Evolutionary conservation across 2,329 filamentous ascomycete genomes (phyloP).

Genomic region (Fusarium euwallaceae): DNA sequence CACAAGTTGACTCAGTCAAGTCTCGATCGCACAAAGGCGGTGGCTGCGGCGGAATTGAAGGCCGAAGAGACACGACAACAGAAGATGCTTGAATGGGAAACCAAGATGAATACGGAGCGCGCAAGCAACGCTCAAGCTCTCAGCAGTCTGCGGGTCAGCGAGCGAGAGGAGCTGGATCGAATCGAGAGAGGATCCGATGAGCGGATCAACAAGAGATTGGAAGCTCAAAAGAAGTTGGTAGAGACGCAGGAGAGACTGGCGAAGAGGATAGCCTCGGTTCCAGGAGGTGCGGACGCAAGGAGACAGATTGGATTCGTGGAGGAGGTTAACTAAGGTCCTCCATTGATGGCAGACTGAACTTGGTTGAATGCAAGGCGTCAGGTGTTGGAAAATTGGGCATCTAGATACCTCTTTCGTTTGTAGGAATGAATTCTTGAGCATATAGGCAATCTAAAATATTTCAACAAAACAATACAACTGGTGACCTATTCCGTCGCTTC

Average conservation of each 20-base stretch:
- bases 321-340: slow-evolving; percentile 58
- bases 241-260: slow-evolving; percentile 60
- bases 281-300: slow-evolving; percentile 47
- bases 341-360: slow-evolving; percentile 1
- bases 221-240: slow-evolving; percentile 66
- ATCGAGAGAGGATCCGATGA: slow-evolving; percentile 62
- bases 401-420: background rate
- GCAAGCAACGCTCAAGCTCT: slow-evolving; percentile 64
- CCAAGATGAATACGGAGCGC: slow-evolving; percentile 59
- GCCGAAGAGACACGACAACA: slow-evolving; percentile 59
- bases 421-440: background rate
- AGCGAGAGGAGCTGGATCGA: slow-evolving; percentile 64
- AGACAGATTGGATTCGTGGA: slow-evolving; percentile 70
- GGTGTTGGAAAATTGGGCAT: slow-evolving; percentile 3
- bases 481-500: background rate
- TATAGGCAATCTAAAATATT: background rate
- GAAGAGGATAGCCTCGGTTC: slow-evolving; percentile 59
- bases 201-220: slow-evolving; percentile 60
- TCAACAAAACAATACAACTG: background rate
- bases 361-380: slow-evolving; percentile 4
- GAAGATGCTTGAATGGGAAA: slow-evolving; percentile 64
- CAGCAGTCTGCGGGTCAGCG: slow-evolving; percentile 62
- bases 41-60: slow-evolving; percentile 62
- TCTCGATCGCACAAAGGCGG: slow-evolving; percentile 57
- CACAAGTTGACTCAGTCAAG: slow-evolving; percentile 61